These are phyloP conservation scores for Cercospora sp. DNA, from an alignment of 2,329 filamentous ascomycete genomes.

Conservation along the genomic window DNA sequence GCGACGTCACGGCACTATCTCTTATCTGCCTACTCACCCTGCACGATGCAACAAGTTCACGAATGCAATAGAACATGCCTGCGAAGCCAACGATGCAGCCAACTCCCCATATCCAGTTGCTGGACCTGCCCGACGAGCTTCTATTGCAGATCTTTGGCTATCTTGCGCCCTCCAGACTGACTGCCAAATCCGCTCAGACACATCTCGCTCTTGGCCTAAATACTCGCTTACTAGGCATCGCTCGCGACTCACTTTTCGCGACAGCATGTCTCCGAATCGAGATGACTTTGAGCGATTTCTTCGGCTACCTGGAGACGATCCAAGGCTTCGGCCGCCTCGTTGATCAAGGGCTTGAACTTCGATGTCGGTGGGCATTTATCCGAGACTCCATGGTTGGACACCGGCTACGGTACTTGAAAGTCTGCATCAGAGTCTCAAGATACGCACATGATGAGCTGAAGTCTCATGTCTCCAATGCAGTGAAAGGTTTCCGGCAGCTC, in stretches of 20 bases:
- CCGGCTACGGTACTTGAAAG: background rate
- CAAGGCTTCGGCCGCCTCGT: background rate
- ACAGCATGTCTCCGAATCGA: background rate
- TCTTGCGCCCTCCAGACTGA: background rate
- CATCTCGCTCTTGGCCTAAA: background rate
- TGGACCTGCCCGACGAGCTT: slow-evolving; percentile 1
- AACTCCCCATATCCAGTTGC: background rate
- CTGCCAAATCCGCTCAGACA: background rate
- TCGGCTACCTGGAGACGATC: background rate
- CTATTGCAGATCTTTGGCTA: background rate
- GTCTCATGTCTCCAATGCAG: background rate
- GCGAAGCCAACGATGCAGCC: background rate
- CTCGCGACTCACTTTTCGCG: background rate
- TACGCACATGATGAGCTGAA: background rate
- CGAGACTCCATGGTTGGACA: background rate
- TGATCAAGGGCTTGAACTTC: background rate
- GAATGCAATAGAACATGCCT: background rate
- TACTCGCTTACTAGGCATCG: background rate
- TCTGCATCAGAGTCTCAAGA: background rate
- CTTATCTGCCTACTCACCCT: background rate
- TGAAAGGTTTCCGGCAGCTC: background rate
- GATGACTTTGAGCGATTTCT: background rate
- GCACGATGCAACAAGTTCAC: background rate
- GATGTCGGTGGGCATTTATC: background rate
- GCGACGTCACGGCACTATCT: background rate